Evolutionary conservation across 805 yeast species (phyloP).

Genomic region (Metschnikowia vanudenii): DNA sequence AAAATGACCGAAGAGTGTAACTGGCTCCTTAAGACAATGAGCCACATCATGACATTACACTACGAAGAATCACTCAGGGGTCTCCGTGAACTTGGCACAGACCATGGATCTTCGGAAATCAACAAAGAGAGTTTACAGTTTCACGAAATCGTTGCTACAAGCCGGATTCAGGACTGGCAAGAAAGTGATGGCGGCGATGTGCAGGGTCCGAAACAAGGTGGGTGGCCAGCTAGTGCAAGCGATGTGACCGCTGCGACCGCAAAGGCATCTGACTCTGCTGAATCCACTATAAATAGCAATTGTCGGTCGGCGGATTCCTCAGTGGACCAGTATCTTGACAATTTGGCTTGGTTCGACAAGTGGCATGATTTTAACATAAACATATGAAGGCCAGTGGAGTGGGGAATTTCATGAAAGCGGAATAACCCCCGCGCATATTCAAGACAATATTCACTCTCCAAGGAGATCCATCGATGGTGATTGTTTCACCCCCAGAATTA

Average conservation of each 20-base stretch:
- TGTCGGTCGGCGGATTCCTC: neutral
- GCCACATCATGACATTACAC: conserved; percentile 48
- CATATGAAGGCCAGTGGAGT: neutral
- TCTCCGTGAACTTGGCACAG: conserved; percentile 45
- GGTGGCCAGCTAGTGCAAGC: too few species aligned
- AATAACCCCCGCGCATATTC: too few species aligned
- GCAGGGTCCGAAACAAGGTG: too few species aligned
- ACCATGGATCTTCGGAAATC: conserved; percentile 52
- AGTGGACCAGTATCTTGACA: conserved; percentile 34
- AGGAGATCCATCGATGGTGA: too few species aligned
- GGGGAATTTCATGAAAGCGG: neutral
- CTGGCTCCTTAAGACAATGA: conserved; percentile 60
- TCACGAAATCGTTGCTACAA: too few species aligned
- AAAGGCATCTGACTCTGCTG: too few species aligned
- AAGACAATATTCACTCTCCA: too few species aligned
- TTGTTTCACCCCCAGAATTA: too few species aligned
- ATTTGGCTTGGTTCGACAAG: conserved; percentile 56
- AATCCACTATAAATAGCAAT: too few species aligned
- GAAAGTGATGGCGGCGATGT: too few species aligned
- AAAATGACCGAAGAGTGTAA: conserved; percentile 58
- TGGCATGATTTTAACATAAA: conserved; percentile 39
- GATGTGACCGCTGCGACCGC: too few species aligned
- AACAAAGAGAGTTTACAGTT: conserved; percentile 32
- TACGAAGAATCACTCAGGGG: conserved; percentile 39
- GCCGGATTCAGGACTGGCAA: too few species aligned